phyloP scores from a whole-genome alignment of 768 basidiomycete species.

The Boletus tomentosulus region DNA sequence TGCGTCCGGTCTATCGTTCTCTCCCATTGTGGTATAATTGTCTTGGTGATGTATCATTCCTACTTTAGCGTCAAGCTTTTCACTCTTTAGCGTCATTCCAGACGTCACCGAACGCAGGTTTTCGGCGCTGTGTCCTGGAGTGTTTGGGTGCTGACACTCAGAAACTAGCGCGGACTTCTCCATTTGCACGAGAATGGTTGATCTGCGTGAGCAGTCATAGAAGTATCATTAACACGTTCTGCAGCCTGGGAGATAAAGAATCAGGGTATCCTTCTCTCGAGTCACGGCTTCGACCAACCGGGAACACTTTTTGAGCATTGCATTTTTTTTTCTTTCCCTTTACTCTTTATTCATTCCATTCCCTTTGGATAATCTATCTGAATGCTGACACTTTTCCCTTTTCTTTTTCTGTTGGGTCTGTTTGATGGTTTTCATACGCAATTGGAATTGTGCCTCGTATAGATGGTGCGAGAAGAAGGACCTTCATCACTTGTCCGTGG shows the following conservation, averaged over 20 bases:
- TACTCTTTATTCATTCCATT: no score
- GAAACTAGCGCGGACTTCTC: neutral
- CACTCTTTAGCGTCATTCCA: neutral
- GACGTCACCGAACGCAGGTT: neutral
- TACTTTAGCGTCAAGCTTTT: no score
- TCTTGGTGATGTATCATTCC: neutral
- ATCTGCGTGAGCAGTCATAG: no score
- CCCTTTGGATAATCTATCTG: neutral
- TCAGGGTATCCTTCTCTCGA: neutral
- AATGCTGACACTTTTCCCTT: conserved; percentile 6
- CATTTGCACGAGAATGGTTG: neutral
- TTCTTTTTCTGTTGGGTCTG: neutral
- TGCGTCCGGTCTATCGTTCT: neutral
- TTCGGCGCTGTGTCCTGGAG: neutral
- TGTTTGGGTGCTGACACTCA: neutral
- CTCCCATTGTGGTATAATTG: no score
- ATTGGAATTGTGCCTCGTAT: neutral
- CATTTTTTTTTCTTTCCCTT: neutral
- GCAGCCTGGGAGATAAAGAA: no score
- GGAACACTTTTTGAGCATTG: neutral
- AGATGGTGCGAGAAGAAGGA: conserved; percentile 91
- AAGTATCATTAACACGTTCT: no score
- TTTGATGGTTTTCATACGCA: neutral
- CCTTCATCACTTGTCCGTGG: conserved; percentile 71
- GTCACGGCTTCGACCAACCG: neutral